These are phyloP conservation scores for Aspergillus sp. DNA, from an alignment of 2,329 filamentous ascomycete species.

Conservation along the genomic window DNA sequence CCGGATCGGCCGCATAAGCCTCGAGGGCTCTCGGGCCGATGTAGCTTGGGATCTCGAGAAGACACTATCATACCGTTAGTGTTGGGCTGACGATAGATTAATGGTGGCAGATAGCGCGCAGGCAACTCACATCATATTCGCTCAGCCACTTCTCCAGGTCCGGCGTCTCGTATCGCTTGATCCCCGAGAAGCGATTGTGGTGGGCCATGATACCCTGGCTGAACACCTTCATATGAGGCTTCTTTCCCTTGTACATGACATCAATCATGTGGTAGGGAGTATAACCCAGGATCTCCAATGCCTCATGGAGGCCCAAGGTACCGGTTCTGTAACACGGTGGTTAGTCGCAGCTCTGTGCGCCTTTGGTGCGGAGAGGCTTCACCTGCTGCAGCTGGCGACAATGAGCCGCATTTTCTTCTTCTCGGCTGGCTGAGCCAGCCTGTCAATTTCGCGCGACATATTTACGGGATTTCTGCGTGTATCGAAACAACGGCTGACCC, in stretches of 20 bases:
- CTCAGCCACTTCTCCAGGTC: slow-evolving; percentile 22
- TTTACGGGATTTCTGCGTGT: neutral
- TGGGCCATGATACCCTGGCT: slow-evolving; percentile 18
- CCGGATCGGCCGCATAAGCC: slow-evolving; percentile 19
- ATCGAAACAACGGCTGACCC: neutral
- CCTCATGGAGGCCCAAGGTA: slow-evolving; percentile 21
- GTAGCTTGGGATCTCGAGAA: slow-evolving; percentile 23
- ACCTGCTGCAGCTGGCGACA: slow-evolving; percentile 24
- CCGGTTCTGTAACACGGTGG: slow-evolving; percentile 16
- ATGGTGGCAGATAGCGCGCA: too few relatives aligned
- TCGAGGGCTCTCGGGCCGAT: slow-evolving; percentile 16
- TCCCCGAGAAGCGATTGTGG: slow-evolving; percentile 17
- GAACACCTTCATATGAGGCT: slow-evolving; percentile 17
- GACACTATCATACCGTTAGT: slow-evolving; percentile 9
- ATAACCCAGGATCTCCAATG: slow-evolving; percentile 23
- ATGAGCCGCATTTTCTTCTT: slow-evolving; percentile 21
- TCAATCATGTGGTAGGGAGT: slow-evolving; percentile 24
- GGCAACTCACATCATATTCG: slow-evolving; percentile 17
- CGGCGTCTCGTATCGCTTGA: slow-evolving; percentile 11
- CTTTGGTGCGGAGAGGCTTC: neutral
- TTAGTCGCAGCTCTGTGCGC: neutral
- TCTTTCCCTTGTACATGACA: slow-evolving; percentile 4
- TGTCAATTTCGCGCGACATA: slow-evolving; percentile 23
- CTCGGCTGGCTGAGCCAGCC: slow-evolving; percentile 13
- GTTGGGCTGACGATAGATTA: too few relatives aligned